Evolutionary conservation across 352 stramenopile genomes (phyloP).

Genomic region (Pythium dissimile): DNA sequence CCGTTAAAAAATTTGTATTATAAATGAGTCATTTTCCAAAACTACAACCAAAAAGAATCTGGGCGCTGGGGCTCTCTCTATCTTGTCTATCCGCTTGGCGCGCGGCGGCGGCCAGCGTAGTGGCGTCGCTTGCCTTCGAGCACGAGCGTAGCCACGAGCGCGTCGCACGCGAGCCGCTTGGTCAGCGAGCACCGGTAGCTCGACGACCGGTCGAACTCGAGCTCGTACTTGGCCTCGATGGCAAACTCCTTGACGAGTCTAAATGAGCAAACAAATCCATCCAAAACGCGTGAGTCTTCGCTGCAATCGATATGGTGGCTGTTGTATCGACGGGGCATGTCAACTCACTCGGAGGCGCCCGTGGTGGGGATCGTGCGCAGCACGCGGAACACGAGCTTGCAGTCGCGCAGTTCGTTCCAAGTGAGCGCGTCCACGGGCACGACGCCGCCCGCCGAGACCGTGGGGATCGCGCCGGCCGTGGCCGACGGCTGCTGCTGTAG

Average conservation of each 20-base stretch:
- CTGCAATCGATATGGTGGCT: no score
- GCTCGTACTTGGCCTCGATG: constrained; percentile 17
- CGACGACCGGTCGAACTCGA: constrained; percentile 14
- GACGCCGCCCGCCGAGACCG: constrained; percentile 3
- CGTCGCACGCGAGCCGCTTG: constrained; percentile 12
- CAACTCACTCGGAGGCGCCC: constrained; percentile 11
- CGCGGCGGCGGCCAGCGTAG: constrained; percentile 12
- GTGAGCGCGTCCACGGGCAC: constrained; percentile 9
- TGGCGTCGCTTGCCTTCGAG: constrained; percentile 18
- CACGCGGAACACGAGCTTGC: constrained; percentile 14
- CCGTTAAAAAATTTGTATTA: no score
- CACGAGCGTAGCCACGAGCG: constrained; percentile 6
- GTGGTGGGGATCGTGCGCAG: constrained; percentile 9
- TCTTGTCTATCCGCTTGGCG: constrained; percentile 7
- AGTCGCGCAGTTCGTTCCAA: constrained; percentile 18
- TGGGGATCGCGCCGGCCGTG: not conserved
- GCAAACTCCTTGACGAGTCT: constrained; percentile 17
- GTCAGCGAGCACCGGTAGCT: constrained; percentile 15
- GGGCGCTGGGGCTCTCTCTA: not conserved
- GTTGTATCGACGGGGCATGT: no score
- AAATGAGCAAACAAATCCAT: not conserved
- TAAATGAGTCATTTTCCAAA: no score
- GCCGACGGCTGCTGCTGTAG: constrained; percentile 5
- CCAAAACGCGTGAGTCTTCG: no score
- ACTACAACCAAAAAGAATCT: no score